phyloP scores from a whole-genome alignment of 2,329 filamentous ascomycete species.

The Aspergillus puulaauensis region DNA sequence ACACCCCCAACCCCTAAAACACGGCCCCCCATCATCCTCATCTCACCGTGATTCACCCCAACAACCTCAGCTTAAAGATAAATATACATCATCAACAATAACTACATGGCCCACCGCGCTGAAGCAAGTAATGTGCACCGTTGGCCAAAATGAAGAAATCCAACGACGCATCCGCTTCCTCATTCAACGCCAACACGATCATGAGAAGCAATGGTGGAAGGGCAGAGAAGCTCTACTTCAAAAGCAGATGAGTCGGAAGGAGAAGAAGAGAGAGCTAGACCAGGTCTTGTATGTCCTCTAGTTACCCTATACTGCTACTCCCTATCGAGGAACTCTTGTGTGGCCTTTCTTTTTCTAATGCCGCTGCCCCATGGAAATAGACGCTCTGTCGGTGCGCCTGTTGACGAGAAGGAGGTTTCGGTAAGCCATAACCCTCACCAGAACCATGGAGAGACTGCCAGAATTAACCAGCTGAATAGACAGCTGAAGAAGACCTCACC shows the following conservation, averaged over 20 bases:
- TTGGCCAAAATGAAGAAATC: conserved; percentile 46
- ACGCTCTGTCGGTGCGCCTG: conserved; percentile 46
- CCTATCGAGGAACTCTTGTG: background rate
- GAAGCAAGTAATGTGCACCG: conserved; percentile 51
- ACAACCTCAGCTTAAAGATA: background rate
- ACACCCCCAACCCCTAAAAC: background rate
- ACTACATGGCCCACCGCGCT: conserved; percentile 53
- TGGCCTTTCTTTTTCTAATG: background rate
- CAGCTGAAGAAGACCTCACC: conserved; percentile 48
- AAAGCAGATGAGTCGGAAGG: conserved; percentile 52
- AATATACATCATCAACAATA: conserved; percentile 41
- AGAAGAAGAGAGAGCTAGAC: conserved; percentile 55
- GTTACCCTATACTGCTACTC: background rate
- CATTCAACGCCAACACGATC: conserved; percentile 62
- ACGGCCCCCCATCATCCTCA: background rate
- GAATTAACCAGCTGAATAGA: conserved; percentile 27
- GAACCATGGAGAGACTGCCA: background rate
- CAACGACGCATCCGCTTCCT: conserved; percentile 53
- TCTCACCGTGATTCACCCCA: background rate
- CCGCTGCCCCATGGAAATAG: conserved; percentile 24
- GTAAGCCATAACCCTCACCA: conserved; percentile 23
- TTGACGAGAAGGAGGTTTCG: conserved; percentile 31
- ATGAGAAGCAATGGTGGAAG: conserved; percentile 63
- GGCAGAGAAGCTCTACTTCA: conserved; percentile 52
- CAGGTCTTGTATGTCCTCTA: conserved; percentile 51